Evolutionary conservation across 805 yeast genomes (phyloP).

Genomic region (Candida arabinofermentans): DNA sequence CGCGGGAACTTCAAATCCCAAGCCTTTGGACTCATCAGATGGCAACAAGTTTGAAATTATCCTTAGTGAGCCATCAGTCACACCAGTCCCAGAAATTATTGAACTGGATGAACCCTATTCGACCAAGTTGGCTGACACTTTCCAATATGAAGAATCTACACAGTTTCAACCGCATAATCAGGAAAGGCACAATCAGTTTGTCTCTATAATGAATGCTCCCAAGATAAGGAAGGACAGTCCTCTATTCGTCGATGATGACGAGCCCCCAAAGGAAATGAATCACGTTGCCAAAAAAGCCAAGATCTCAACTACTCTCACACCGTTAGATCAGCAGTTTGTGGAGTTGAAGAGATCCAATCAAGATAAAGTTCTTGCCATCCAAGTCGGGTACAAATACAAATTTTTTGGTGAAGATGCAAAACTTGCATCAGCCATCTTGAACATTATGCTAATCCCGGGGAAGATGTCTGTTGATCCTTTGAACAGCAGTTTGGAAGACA

Average conservation of each 20-base stretch:
- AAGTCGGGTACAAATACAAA: conserved; percentile 90
- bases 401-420: conserved; percentile 84
- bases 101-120: no score
- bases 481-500: conserved; percentile 36
- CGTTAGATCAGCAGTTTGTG: conserved; percentile 74
- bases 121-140: no score
- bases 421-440: conserved; percentile 58
- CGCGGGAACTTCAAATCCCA: neutral
- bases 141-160: no score
- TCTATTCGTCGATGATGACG: conserved; percentile 3
- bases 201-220: no score
- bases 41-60: no score
- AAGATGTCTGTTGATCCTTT: conserved; percentile 49
- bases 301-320: conserved; percentile 61
- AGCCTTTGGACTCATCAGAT: no score
- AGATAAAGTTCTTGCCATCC: conserved; percentile 74
- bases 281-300: no score
- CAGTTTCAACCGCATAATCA: no score
- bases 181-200: no score
- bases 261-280: conserved; percentile 8
- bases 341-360: conserved; percentile 55
- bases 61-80: no score
- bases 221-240: neutral
- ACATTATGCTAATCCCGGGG: conserved; percentile 73
- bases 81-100: no score